Conservation (phyloP, 2,329 filamentous ascomycete species). For the Fusarium sp. region DNA sequence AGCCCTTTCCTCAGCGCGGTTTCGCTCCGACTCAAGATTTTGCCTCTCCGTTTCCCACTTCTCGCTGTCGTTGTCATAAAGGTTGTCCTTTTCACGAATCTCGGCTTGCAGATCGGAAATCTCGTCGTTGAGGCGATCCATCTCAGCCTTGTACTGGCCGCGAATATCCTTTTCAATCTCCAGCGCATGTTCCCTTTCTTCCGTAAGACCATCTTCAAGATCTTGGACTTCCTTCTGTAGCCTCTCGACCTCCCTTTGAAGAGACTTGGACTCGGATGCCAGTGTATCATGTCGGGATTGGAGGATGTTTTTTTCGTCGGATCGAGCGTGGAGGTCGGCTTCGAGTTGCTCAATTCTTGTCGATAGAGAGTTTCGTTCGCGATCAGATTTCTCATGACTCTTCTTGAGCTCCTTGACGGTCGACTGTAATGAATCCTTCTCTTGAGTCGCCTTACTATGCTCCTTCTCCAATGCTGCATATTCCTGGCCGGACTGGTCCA, state of each 20-base stretch:
- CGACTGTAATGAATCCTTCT: constrained; percentile 56
- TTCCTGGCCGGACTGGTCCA: constrained; percentile 62
- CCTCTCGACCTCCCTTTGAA: constrained; percentile 70
- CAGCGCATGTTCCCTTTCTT: constrained; percentile 65
- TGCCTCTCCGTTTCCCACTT: constrained; percentile 74
- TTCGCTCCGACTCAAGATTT: constrained; percentile 70
- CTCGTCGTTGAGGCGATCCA: constrained; percentile 64
- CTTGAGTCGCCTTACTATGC: constrained; percentile 56
- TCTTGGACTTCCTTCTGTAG: constrained; percentile 58
- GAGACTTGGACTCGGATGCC: constrained; percentile 69
- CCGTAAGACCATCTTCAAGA: constrained; percentile 58
- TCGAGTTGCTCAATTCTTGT: constrained; percentile 64
- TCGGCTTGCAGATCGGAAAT: constrained; percentile 70
- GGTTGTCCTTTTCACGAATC: constrained; percentile 73
- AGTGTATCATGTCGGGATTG: constrained; percentile 75
- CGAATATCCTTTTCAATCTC: constrained; percentile 69
- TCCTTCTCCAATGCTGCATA: constrained; percentile 63
- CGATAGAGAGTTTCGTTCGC: constrained; percentile 50
- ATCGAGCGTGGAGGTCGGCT: constrained; percentile 65
- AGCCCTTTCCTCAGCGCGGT: constrained; percentile 73
- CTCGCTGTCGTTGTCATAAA: constrained; percentile 75
- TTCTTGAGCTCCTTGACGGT: constrained; percentile 55
- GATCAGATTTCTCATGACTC: constrained; percentile 45
- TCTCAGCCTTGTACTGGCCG: constrained; percentile 55
- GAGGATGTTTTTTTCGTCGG: constrained; percentile 74